Percentiles rank a stretch among this genome's conserved stretches.
phyloP scores from a whole-genome alignment of 2,329 filamentous ascomycete genomes.

The Xylaria sp. region DNA sequence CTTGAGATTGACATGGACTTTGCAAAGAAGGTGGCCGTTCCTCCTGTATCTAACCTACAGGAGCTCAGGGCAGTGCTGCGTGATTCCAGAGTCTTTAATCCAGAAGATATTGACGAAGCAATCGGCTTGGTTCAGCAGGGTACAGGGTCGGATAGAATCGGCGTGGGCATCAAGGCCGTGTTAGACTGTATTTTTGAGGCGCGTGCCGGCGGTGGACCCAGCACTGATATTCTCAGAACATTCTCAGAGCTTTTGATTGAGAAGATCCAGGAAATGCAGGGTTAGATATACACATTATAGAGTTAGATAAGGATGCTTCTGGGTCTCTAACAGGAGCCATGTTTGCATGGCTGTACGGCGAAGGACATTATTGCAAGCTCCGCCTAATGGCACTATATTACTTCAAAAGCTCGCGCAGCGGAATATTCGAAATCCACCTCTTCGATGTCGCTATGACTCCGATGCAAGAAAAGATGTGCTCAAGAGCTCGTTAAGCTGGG shows the following conservation, averaged over 20 bases:
- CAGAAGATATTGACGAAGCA: slow-evolving; percentile 35
- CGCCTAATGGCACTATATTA: neutral
- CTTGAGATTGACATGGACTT: slow-evolving; percentile 39
- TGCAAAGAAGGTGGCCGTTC: slow-evolving; percentile 38
- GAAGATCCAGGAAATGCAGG: slow-evolving; percentile 36
- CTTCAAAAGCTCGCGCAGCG: neutral
- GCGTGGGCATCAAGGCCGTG: slow-evolving; percentile 37
- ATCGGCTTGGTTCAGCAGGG: slow-evolving; percentile 24
- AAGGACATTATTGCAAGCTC: neutral
- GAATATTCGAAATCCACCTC: neutral
- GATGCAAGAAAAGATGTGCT: neutral
- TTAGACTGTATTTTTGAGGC: slow-evolving; percentile 39
- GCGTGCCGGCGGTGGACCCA: slow-evolving; percentile 32
- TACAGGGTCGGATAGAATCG: slow-evolving; percentile 30
- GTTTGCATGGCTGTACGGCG: neutral
- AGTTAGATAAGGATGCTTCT: slow-evolving; percentile 16
- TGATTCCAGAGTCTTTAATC: slow-evolving; percentile 34
- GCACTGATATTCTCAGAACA: slow-evolving; percentile 29
- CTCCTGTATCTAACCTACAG: slow-evolving; percentile 27
- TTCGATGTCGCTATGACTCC: neutral
- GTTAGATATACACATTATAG: slow-evolving; percentile 29
- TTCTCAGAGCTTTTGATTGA: slow-evolving; percentile 36
- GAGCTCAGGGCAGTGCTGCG: slow-evolving; percentile 32
- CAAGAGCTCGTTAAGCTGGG: too few relatives aligned
- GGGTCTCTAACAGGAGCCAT: neutral